Evolutionary conservation across 2,329 filamentous ascomycete genomes (phyloP).

Genomic region (Elsinoe batatas): DNA sequence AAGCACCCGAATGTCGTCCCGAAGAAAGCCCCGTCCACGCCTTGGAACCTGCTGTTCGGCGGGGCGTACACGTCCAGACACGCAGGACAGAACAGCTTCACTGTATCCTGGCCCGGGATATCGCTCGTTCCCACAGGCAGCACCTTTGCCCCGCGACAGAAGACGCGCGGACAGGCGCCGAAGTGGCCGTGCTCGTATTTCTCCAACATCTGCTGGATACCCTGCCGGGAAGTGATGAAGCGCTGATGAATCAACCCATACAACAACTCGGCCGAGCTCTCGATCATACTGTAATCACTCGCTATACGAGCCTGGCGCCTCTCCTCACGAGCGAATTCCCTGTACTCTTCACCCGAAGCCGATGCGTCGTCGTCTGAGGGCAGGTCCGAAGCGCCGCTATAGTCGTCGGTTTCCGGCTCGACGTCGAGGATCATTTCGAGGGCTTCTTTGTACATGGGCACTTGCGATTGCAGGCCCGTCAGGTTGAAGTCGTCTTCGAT

Average conservation of each 20-base stretch:
- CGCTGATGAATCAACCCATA: slow-evolving; percentile 98
- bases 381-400: slow-evolving; percentile 43
- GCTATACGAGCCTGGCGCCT: slow-evolving; percentile 77
- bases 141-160: slow-evolving; percentile 82
- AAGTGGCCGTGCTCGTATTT: slow-evolving; percentile 98
- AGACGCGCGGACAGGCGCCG: slow-evolving; percentile 85
- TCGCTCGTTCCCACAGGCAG: slow-evolving; percentile 90
- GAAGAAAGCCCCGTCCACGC: slow-evolving; percentile 95
- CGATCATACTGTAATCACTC: slow-evolving; percentile 88
- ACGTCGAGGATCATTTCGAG: slow-evolving; percentile 99
- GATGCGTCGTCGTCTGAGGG: slow-evolving; percentile 56
- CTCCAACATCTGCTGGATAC: slow-evolving; percentile 98
- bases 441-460: slow-evolving; percentile 98
- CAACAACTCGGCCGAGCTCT: slow-evolving; percentile 94
- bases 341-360: slow-evolving; percentile 40
- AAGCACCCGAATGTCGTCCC: slow-evolving; percentile 93
- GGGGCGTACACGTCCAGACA: slow-evolving; percentile 96
- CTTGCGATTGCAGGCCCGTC: slow-evolving; percentile 87
- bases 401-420: slow-evolving; percentile 77
- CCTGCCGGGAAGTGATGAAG: slow-evolving; percentile 91
- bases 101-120: slow-evolving; percentile 90
- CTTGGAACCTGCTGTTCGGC: slow-evolving; percentile 93
- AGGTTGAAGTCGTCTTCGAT: slow-evolving; percentile 99
- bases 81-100: slow-evolving; percentile 95
- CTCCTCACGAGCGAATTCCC: slow-evolving; percentile 35